Base-by-base conservation (phyloP, 495 filamentous ascomycete genomes). In the Cryomyces minteri region DNA sequence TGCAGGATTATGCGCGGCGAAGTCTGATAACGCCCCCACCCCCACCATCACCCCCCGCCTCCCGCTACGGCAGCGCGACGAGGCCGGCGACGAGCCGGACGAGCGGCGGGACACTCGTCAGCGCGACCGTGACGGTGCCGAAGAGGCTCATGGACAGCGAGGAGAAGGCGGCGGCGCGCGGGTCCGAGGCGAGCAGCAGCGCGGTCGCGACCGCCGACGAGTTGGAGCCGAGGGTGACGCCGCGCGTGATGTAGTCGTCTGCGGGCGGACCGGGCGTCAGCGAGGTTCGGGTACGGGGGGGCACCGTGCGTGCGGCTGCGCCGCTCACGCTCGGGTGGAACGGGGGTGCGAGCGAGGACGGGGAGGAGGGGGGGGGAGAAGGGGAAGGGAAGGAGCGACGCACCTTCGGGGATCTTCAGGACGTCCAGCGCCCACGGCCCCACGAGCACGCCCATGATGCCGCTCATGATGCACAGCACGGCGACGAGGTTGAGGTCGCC, bases 161-260 rank as follows among this genome's bases (percentile, higher is more conserved):
- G 30, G 65, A 67, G 41, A 76, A 59, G 33, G 71, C 70, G 5
- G 71, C 72, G 5, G 69, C 72, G 32, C 71, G 60, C 0, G 67
- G 68, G 47, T 74, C 72, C 5, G 62, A 66, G 9, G 58, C 59
- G 31, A 76, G 51, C 31, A 74, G 56, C 43, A 69, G 49, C 6
- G 71, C 69, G 12, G 71, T 73, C 4, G 62, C 69, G 34, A 76
- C 69, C 7, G 70, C 70, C 5, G 62, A 67, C 3, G 66, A 67
- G 51, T 72, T 76, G 4, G 61, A 67, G 4, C 72, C 71, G 2
- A 76, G 44, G 6, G 70, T 68, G 2, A 76, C 69, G 34, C 71
- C 70, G 42, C 70, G 54, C 1, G 69, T 71, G 9, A 76, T 70
- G 46, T 74, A 76, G 37, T 74, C 72, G 40, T 72, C 68, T 69